Evolutionary conservation across 495 filamentous ascomycete species (phyloP).

Genomic region (Hypomontagnella monticulosa): DNA sequence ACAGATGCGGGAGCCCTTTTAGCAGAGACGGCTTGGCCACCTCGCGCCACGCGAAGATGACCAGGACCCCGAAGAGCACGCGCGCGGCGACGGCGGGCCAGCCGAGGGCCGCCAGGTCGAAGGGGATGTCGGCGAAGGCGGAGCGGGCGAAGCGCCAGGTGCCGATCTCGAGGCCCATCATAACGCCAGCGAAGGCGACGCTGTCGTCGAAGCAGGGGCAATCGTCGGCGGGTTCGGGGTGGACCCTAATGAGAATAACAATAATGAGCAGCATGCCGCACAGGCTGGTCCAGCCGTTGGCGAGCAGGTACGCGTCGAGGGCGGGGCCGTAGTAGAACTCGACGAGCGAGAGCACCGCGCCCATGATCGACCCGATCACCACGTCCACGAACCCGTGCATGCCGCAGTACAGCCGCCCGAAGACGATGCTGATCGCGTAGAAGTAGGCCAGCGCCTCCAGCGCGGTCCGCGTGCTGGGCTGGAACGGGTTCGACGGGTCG

Average conservation of each 20-base stretch:
- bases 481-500: conserved; percentile 62
- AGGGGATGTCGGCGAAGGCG: conserved; percentile 65
- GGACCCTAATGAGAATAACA: conserved; percentile 80
- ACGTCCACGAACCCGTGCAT: conserved; percentile 99
- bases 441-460: conserved; percentile 76
- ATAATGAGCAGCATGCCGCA: conserved; percentile 69
- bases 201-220: conserved; percentile 98
- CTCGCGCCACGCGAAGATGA: conserved; percentile 90
- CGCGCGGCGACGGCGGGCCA: conserved; percentile 68
- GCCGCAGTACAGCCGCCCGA: conserved; percentile 93
- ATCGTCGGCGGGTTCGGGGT: conserved; percentile 95
- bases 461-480: conserved; percentile 60
- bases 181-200: conserved; percentile 89
- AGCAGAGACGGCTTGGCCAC: conserved; percentile 85
- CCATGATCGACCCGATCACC: conserved; percentile 77
- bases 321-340: conserved; percentile 76
- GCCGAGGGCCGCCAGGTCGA: conserved; percentile 67
- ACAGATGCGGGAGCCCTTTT: conserved; percentile 80
- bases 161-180: conserved; percentile 80
- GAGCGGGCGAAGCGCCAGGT: conserved; percentile 79
- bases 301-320: conserved; percentile 73
- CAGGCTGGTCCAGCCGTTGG: conserved; percentile 65
- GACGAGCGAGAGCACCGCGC: conserved; percentile 68
- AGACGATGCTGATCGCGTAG: conserved; percentile 87
- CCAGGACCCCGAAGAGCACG: conserved; percentile 78